Base-by-base conservation (phyloP, 140 eudicot species). In the Oenanthe javanica region DNA sequence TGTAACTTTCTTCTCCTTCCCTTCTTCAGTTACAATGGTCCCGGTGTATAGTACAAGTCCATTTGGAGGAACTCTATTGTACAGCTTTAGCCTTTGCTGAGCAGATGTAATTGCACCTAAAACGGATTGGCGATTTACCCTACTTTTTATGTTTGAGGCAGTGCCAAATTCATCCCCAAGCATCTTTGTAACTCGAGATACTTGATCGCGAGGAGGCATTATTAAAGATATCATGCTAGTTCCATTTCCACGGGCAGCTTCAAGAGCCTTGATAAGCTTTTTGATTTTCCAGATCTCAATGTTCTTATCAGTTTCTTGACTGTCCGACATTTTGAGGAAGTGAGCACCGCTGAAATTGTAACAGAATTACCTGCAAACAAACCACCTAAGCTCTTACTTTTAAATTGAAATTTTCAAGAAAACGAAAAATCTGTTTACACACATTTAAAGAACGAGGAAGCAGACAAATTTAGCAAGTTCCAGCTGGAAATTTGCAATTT, bases 261-360 rank as follows among this genome's bases (percentile, higher is more conserved):
- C 76, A 16, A 72, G 76, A 72, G 76, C 51, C 76, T 72, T 72
- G 15, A 72, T 72, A 42, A 72, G 76, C 16, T 72, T 72, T 42
- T 72, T 72, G 76, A 72, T 72, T 45, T 72, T 42, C 76, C 76
- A 72, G 5, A 72, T 43, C 48, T 72, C 51, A 42, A 72, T 72
- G 76, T 72, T 72, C 76, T 72, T 72, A 40, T 72, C 76, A 72
- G 76, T 72, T 72, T 72, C 76, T 13, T 72, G 51, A 72, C 76
- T 42, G 76, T 72, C 76, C 10, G 76, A 72, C 76, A 72, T 72
- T 19, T 9, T 72, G 50, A 72, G 49, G 27, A 72, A 72, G 23
- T 3, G 21, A 43, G 14, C 23, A 18, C 51, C 31, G 31, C 76
- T 19, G 15, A 5, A 42, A 72, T 43, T 38, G 27, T 42, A 43